A percentile compares a stretch with the other conserved stretches of the same genome.
These are phyloP conservation scores for Rhodocollybia butyracea DNA, from an alignment of 768 basidiomycete species.

Conservation along the genomic window DNA sequence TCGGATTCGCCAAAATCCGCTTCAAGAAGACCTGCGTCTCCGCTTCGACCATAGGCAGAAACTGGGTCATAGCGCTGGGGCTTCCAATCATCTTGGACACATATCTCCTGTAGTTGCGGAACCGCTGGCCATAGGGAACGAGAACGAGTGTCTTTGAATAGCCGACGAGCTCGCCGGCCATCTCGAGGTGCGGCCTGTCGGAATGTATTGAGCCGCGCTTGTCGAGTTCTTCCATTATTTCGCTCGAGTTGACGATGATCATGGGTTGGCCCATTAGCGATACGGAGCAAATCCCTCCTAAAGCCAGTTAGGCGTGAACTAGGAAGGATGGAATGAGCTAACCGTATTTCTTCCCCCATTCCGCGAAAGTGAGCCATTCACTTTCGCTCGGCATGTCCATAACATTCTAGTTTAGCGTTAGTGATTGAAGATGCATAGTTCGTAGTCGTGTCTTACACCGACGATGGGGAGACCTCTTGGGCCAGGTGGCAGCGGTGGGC, in stretches of 20 bases:
- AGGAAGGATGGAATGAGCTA: conserved; percentile 7
- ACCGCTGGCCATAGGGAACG: conserved; percentile 38
- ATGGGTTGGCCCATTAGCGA: conserved; percentile 42
- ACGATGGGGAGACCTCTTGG: conserved; percentile 39
- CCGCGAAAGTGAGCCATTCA: conserved; percentile 46
- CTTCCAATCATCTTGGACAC: conserved; percentile 40
- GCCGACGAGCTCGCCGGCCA: conserved; percentile 50
- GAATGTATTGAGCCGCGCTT: conserved; percentile 45
- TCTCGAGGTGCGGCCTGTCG: conserved; percentile 43
- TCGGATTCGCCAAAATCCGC: conserved; percentile 27
- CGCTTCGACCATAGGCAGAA: conserved; percentile 29
- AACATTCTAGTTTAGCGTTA: conserved; percentile 34
- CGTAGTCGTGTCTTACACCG: conserved; percentile 28
- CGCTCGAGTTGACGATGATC: conserved; percentile 45
- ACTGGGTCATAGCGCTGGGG: conserved; percentile 23
- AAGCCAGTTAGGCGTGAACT: background rate
- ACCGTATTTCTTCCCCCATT: conserved; percentile 56
- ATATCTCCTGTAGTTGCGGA: conserved; percentile 41
- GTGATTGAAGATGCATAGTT: background rate
- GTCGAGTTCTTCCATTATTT: conserved; percentile 44
- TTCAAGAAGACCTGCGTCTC: conserved; percentile 36
- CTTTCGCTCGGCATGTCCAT: conserved; percentile 40
- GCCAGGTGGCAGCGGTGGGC: conserved; percentile 33
- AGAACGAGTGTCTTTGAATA: conserved; percentile 46
- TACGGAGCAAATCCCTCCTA: conserved; percentile 37